Conservation (phyloP, 345 rosid genomes). For the Firmiana major region DNA sequence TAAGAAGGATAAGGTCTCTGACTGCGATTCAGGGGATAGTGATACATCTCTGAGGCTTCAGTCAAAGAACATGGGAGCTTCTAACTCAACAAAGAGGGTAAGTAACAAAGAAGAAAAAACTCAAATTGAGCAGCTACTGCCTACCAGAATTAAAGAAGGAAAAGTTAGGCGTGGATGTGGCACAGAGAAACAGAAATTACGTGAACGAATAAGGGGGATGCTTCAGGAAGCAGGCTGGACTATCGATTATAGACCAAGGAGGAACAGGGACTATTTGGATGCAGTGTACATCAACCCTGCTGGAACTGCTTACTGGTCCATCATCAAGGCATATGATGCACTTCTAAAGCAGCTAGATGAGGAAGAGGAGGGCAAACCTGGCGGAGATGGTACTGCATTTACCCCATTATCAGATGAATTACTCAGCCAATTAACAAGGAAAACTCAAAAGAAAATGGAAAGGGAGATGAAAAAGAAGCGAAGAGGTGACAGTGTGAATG, state of each 20-base stretch:
- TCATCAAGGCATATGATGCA: slow-evolving; percentile 91
- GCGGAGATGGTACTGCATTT: slow-evolving; percentile 44
- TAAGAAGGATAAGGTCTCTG: slow-evolving; percentile 38
- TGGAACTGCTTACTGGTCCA: slow-evolving; percentile 95
- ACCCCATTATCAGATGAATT: slow-evolving; percentile 66
- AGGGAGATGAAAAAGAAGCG: slow-evolving; percentile 51
- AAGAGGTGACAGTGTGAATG: slow-evolving; percentile 37
- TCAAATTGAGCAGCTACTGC: slow-evolving; percentile 35
- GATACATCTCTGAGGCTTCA: slow-evolving; percentile 39
- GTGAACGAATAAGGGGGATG: slow-evolving; percentile 79
- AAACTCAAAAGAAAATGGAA: slow-evolving; percentile 66
- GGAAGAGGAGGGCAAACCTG: slow-evolving; percentile 35
- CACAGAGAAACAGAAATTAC: slow-evolving; percentile 87
- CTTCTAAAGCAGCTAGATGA: slow-evolving; percentile 63
- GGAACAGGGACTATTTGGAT: slow-evolving; percentile 79
- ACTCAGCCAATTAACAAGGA: slow-evolving; percentile 57
- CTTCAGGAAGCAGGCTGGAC: slow-evolving; percentile 90
- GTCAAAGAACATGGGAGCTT: slow-evolving; percentile 35
- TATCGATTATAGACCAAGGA: slow-evolving; percentile 83
- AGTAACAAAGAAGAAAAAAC: slow-evolving; percentile 38
- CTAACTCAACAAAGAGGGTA: slow-evolving; percentile 26
- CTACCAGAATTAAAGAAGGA: slow-evolving; percentile 41
- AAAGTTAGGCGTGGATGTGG: slow-evolving; percentile 78
- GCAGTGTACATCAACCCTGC: slow-evolving; percentile 86
- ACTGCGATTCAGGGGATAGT: slow-evolving; percentile 45